Percentiles rank a stretch among this genome's conserved stretches.
These are phyloP conservation scores for Xylariomycetidae sp. DNA, from an alignment of 2,329 filamentous ascomycete genomes.

Conservation along the genomic window DNA sequence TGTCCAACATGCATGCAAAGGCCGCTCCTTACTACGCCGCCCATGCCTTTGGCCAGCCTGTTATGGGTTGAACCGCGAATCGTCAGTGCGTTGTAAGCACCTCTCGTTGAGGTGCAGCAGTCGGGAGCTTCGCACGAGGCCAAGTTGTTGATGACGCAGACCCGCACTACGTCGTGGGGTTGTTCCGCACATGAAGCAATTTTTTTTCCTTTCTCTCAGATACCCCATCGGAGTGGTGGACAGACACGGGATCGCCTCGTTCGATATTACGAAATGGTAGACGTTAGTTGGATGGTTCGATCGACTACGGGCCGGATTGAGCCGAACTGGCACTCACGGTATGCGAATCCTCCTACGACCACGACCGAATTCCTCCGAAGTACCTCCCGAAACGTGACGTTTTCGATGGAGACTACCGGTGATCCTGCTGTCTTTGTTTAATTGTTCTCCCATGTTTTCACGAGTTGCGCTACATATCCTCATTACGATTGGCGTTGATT, in stretches of 20 bases:
- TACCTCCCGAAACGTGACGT: not conserved
- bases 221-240: slow-evolving; percentile 15
- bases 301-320: no score
- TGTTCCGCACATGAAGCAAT: slow-evolving; percentile 1
- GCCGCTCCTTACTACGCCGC: slow-evolving; percentile 41
- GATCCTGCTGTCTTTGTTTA: slow-evolving; percentile 3
- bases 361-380: not conserved
- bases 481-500: slow-evolving; percentile 23
- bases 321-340: no score
- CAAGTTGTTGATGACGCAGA: slow-evolving; percentile 3
- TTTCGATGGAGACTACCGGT: slow-evolving; percentile 4
- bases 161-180: not conserved
- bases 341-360: no score
- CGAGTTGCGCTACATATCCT: slow-evolving; percentile 18
- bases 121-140: slow-evolving; percentile 1
- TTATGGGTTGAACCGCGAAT: no score
- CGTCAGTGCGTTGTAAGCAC: no score
- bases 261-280: slow-evolving; percentile 1
- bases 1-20: slow-evolving; percentile 36
- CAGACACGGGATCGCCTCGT: slow-evolving; percentile 15
- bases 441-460: slow-evolving; percentile 14
- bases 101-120: slow-evolving; percentile 20
- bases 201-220: slow-evolving; percentile 5
- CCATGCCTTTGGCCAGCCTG: slow-evolving; percentile 47
- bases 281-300: slow-evolving; percentile 2